A percentile compares a stretch with the other conserved stretches of the same genome.
Evolutionary conservation across 208 protist species (phyloP).

Genomic region (Sergeia podlipaevii): DNA sequence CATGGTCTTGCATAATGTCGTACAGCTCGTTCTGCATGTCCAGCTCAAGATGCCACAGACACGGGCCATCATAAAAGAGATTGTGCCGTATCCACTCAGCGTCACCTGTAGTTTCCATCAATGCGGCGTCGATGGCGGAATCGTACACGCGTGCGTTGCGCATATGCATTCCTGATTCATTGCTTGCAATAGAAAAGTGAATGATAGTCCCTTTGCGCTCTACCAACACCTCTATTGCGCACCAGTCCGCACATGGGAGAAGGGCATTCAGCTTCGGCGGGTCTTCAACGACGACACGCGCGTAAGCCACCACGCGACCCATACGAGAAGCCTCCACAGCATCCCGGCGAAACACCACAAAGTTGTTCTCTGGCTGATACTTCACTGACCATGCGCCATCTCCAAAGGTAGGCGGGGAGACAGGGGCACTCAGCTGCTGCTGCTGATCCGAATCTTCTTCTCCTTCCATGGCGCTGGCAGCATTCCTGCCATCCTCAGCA

Average conservation of each 20-base stretch:
- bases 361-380: slow-evolving; percentile 41
- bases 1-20: slow-evolving; percentile 87
- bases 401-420: not conserved
- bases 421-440: not conserved
- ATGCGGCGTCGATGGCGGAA: not conserved
- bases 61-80: slow-evolving; percentile 82
- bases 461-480: too few relatives aligned
- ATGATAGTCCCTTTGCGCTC: slow-evolving; percentile 68
- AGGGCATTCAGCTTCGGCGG: slow-evolving; percentile 52
- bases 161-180: slow-evolving; percentile 83
- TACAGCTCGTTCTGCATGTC: slow-evolving; percentile 82
- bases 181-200: slow-evolving; percentile 72
- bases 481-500: too few relatives aligned
- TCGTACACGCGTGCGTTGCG: slow-evolving; percentile 84
- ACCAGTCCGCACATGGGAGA: slow-evolving; percentile 77
- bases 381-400: slow-evolving; percentile 42
- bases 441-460: not conserved
- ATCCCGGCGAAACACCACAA: slow-evolving; percentile 37
- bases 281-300: slow-evolving; percentile 50
- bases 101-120: slow-evolving; percentile 42
- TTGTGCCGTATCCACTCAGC: slow-evolving; percentile 44
- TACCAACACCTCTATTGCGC: slow-evolving; percentile 65
- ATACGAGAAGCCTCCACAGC: slow-evolving; percentile 31
- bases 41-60: slow-evolving; percentile 78
- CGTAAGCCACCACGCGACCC: slow-evolving; percentile 54